These are phyloP conservation scores for Schwanniomyces occidentalis DNA, from an alignment of 805 yeast species.

Conservation along the genomic window DNA sequence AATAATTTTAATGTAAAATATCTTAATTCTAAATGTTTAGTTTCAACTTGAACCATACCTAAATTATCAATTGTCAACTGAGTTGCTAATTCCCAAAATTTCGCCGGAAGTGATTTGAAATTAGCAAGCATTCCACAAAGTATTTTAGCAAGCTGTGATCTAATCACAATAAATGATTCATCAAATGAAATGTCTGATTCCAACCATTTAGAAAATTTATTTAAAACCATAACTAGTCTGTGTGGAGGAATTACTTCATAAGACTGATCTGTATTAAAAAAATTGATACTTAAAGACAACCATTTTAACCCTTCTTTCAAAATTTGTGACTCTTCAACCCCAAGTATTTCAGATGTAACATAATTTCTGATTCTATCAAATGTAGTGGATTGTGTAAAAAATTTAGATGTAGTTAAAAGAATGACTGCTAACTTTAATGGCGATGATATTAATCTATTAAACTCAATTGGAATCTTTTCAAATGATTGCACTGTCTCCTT, in stretches of 20 bases:
- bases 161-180: constrained; percentile 46
- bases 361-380: constrained; percentile 58
- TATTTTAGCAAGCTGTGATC: constrained; percentile 54
- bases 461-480: constrained; percentile 28
- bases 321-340: constrained; percentile 45
- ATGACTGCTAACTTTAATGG: constrained; percentile 33
- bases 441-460: constrained; percentile 26
- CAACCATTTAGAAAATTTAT: constrained; percentile 55
- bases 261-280: constrained; percentile 29
- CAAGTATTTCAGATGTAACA: constrained; percentile 65
- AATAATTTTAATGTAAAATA: constrained; percentile 48
- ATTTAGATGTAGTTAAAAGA: constrained; percentile 34
- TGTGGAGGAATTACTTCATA: constrained; percentile 58
- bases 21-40: constrained; percentile 44
- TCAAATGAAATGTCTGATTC: constrained; percentile 65
- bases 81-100: constrained; percentile 36
- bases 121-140: constrained; percentile 24
- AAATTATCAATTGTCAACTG: constrained; percentile 46
- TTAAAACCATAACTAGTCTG: constrained; percentile 62
- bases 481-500: constrained; percentile 13
- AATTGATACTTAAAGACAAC: constrained; percentile 48
- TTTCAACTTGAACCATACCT: constrained; percentile 35
- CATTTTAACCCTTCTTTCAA: constrained; percentile 43
- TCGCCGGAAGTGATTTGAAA: constrained; percentile 23
- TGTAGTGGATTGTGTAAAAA: constrained; percentile 32